Evolutionary conservation across 495 filamentous ascomycete species (phyloP), one percentile per base, ranked within the genome.

Genomic region (Thermochaetoides thermophila): DNA sequence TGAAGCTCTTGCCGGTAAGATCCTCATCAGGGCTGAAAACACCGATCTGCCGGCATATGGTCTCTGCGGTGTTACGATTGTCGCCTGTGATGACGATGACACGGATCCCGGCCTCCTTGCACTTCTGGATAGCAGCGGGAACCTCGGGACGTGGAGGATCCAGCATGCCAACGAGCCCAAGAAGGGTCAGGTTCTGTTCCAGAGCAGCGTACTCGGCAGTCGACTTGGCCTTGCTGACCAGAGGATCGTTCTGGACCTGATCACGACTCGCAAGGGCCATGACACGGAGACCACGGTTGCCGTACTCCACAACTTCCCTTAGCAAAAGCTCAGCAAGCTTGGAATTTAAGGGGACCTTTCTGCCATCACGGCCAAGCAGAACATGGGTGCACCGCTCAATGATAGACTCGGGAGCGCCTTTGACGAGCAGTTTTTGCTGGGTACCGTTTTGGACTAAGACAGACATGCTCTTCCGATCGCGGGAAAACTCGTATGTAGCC

Each of bases 401-500:
- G 41, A 96, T 73, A 6, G 83, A 79, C 56, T 99, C 91, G 8
- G 91, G 91, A 9, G 91, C 91, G 40, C 91, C 91, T 59, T 99
- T 99, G 38, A 96, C 89, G 16, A 99, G 72, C 10, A 99, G 76
- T 50, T 77, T 80, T 53, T 87, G 69, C 21, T 73, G 53, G 26
- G 63, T 64, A 29, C 65, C 71, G 27, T 69, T 60, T 33, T 78
- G 74, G 29, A 89, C 79, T 12, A 95, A 70, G 18, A 96, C 91
- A 17, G 91, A 99, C 91, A 99, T 99, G 52, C 91, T 96, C 69
- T 99, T 99, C 14, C 91, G 71, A 54, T 96, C 91, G 48, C 91
- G 76, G 4, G 91, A 96, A 58, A 99, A 99, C 52, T 99, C 91
- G 41, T 86, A 99, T 10, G 84, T 92, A 1, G 86, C 76, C 36